phyloP scores from a whole-genome alignment of 768 basidiomycete genomes.

The Collybiopsis confluens region DNA sequence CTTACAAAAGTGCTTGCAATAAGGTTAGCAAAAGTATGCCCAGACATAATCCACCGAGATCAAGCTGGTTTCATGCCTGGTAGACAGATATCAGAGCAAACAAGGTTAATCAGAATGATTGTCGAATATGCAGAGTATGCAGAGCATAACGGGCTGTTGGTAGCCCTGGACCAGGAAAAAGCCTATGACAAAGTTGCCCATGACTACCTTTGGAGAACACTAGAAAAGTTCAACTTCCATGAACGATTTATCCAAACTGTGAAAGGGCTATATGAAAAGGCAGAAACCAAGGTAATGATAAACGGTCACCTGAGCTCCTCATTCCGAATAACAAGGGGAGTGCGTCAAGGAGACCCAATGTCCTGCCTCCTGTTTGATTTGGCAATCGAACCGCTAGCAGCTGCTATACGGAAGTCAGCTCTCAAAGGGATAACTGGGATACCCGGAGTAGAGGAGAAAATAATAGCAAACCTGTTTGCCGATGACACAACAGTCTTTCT shows the following conservation, averaged over 20 bases:
- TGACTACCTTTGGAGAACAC: constrained; percentile 5
- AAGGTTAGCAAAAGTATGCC: not conserved
- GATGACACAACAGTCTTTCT: constrained; percentile 24
- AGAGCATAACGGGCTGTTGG: constrained; percentile 7
- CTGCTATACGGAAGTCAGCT: constrained; percentile 7
- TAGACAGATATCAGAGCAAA: constrained; percentile 17
- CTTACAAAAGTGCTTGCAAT: constrained; percentile 14
- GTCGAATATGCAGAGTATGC: not conserved
- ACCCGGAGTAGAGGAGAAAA: constrained; percentile 1
- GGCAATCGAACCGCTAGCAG: too few species aligned
- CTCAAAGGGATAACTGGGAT: constrained; percentile 15
- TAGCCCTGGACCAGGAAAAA: constrained; percentile 1
- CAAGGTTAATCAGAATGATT: not conserved
- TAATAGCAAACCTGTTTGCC: constrained; percentile 19
- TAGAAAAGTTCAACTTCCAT: constrained; percentile 9
- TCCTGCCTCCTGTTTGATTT: too few species aligned
- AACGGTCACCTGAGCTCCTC: constrained; percentile 11
- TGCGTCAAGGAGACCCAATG: constrained; percentile 17
- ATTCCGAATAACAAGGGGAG: constrained; percentile 13
- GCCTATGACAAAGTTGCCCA: too few species aligned
- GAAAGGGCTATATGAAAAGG: constrained; percentile 7
- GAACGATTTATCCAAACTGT: constrained; percentile 10
- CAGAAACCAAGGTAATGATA: constrained; percentile 8
- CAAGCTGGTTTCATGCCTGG: constrained; percentile 16
- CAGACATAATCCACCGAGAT: constrained; percentile 10